Evolutionary conservation across 2,329 filamentous ascomycete species (phyloP), one percentile per base, ranked within the genome.

Genomic region (Colletotrichum liriopes): DNA sequence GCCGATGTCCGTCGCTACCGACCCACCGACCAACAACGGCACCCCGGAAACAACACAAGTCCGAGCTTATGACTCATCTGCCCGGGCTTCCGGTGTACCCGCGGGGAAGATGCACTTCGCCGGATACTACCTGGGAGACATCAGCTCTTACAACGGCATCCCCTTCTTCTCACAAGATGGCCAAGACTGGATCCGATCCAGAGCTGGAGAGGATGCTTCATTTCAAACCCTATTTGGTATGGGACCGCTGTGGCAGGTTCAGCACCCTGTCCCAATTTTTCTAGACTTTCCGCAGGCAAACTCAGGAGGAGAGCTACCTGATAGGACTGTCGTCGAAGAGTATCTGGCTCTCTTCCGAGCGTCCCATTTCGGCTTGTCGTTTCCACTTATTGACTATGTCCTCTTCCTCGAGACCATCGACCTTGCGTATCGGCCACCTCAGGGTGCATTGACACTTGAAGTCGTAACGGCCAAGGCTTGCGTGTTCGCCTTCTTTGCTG

Each of bases 131-230:
- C 77, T 88, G 12, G 86, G 86, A 12, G 81, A 81, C 16, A 83
- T 87, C 41, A 87, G 83, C 74, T 78, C 83, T 9, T 81, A 84
- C 59, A 86, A 84, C 18, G 86, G 87, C 8, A 82, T 88, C 1
- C 87, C 87, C 0, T 83, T 87, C 51, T 81, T 89, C 51, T 85
- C 87, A 0, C 77, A 80, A 0, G 81, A 85, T 18, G 86, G 87
- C 7, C 82, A 82, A 63, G 76, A 84, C 74, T 88, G 86, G 85
- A 84, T 89, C 43, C 79, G 82, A 39, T 79, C 84, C 16, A 81
- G 82, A 37, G 85, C 86, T 0, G 87, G 86, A 6, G 79, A 83
- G 59, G 76, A 75, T 3, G 76, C 80, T 5, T 75, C 77, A 9
- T 79, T 81, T 45, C 63, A 75, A 2, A 67, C 74, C 65, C 77